These are phyloP conservation scores for Isochrysis galbana DNA, from an alignment of 78 protist genomes.

Conservation along the genomic window DNA sequence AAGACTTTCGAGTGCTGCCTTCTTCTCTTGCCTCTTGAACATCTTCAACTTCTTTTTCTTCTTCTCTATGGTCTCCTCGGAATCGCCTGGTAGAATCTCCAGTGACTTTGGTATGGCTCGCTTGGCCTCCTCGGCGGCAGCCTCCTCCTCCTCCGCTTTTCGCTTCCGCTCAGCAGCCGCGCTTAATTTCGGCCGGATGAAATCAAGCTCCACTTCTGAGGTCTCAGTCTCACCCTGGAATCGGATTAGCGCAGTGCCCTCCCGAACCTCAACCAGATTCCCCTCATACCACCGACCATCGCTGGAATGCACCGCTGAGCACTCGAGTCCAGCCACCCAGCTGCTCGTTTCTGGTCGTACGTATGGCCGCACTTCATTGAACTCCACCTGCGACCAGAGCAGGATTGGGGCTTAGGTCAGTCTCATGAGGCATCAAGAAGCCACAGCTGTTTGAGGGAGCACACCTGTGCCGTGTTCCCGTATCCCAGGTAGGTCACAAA, in stretches of 20 bases:
- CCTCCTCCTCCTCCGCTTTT: background rate
- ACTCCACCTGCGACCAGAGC: too few species aligned
- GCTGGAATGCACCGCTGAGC: background rate
- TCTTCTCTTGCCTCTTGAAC: constrained; percentile 24
- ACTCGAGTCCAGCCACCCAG: background rate
- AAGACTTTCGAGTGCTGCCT: background rate
- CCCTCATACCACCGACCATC: background rate
- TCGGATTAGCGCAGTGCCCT: background rate
- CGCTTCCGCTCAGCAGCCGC: background rate
- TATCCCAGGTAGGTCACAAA: background rate
- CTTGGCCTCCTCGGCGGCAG: background rate
- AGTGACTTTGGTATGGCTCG: background rate
- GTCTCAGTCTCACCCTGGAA: background rate
- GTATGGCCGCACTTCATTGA: constrained; percentile 13
- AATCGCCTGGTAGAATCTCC: background rate
- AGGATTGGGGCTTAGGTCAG: too few species aligned
- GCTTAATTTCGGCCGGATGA: background rate
- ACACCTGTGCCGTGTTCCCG: constrained; percentile 25
- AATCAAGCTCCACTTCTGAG: background rate
- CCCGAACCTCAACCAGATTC: background rate
- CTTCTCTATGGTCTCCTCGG: background rate
- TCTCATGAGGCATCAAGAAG: too few species aligned
- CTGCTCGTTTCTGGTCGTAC: background rate
- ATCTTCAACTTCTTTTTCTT: constrained; percentile 8
- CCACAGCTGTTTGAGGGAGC: too few species aligned